Conservation (phyloP, 805 yeast species). For the Clavispora vitiphila region DNA sequence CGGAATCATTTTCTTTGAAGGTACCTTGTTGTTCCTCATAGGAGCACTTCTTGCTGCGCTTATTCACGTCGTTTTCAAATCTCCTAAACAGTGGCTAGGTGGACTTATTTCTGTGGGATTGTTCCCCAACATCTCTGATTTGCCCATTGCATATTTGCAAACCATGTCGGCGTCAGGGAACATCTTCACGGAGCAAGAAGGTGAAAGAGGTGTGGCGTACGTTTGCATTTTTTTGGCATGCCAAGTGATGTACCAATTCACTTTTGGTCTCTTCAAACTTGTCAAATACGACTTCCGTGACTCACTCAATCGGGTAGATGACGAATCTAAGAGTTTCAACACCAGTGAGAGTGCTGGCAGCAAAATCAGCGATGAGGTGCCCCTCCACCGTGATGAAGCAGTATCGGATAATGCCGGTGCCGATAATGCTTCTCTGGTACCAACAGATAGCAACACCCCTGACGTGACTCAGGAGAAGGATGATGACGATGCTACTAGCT, state of each 20-base stretch:
- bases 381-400: background rate
- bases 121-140: slow-evolving; percentile 74
- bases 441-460: background rate
- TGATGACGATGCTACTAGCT: background rate
- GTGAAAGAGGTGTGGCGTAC: slow-evolving; percentile 76
- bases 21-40: slow-evolving; percentile 46
- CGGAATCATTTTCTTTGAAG: slow-evolving; percentile 53
- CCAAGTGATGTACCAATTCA: slow-evolving; percentile 65
- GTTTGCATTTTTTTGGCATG: slow-evolving; percentile 71
- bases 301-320: slow-evolving; percentile 12
- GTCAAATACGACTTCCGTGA: slow-evolving; percentile 65
- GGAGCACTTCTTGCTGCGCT: slow-evolving; percentile 45
- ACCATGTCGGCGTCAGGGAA: slow-evolving; percentile 61
- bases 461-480: no score
- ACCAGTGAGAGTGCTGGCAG: background rate
- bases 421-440: background rate
- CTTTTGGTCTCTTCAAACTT: slow-evolving; percentile 67
- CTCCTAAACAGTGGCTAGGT: slow-evolving; percentile 72
- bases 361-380: background rate
- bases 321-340: slow-evolving; percentile 2
- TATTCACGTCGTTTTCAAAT: slow-evolving; percentile 48
- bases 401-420: background rate
- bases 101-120: slow-evolving; percentile 69
- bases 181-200: slow-evolving; percentile 52
- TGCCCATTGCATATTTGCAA: slow-evolving; percentile 80